phyloP scores from a whole-genome alignment of 106 monocot genomes.

The Iris macrosiphon region DNA sequence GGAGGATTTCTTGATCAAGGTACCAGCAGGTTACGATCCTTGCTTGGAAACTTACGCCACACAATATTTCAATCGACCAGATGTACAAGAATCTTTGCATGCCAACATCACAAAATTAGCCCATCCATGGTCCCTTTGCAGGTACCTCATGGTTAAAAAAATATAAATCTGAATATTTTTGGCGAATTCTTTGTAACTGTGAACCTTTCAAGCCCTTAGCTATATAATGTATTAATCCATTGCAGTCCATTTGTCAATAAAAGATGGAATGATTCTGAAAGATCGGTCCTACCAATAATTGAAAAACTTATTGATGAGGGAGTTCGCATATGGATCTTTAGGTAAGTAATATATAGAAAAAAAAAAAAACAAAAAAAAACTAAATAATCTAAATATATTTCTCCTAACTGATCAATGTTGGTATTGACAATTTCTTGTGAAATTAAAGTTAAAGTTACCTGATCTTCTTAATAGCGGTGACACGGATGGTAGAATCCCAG shows the following conservation, averaged over 20 bases:
- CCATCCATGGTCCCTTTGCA: conserved; percentile 37
- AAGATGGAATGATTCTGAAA: conserved; percentile 41
- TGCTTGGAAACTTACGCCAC: conserved; percentile 8
- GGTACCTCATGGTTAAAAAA: background rate
- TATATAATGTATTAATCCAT: background rate
- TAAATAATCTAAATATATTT: background rate
- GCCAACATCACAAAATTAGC: conserved; percentile 23
- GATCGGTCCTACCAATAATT: conserved; percentile 41
- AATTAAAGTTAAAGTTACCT: no score
- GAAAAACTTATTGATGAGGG: conserved; percentile 58
- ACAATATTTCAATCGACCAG: conserved; percentile 21
- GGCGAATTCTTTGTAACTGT: no score
- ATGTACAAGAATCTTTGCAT: conserved; percentile 35
- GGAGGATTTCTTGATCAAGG: background rate
- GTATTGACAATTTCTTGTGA: no score
- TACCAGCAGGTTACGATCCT: conserved; percentile 15
- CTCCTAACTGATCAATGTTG: no score
- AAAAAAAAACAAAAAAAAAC: background rate
- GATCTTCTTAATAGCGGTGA: conserved; percentile 13
- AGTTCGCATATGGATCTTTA: conserved; percentile 77
- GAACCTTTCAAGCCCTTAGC: background rate
- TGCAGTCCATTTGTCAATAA: conserved; percentile 21
- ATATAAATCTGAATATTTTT: no score
- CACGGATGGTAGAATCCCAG: conserved; percentile 20
- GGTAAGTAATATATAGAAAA: conserved; percentile 17